Percentiles rank a stretch among this genome's conserved stretches.
Evolutionary conservation across 257 asterid species (phyloP).

Genomic region (Oldenlandia corymbosa): DNA sequence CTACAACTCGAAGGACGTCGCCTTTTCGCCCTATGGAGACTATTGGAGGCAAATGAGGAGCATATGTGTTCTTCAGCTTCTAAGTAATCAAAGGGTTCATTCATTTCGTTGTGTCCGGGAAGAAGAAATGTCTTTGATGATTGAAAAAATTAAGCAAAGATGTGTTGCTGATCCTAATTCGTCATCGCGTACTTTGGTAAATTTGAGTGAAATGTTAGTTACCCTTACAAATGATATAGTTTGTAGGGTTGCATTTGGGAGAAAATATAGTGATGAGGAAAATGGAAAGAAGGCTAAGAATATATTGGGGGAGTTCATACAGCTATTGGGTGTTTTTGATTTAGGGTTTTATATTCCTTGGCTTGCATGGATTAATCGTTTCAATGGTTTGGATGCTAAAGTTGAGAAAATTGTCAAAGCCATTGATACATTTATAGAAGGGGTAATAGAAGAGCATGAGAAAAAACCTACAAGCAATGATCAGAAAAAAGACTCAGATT

Average conservation of each 20-base stretch:
- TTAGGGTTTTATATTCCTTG: slow-evolving; percentile 37
- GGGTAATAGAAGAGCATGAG: slow-evolving; percentile 27
- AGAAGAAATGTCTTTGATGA: slow-evolving; percentile 16
- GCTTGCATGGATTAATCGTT: slow-evolving; percentile 27
- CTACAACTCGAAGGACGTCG: background rate
- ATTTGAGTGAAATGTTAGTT: slow-evolving; percentile 27
- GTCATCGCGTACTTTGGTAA: slow-evolving; percentile 11
- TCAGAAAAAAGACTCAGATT: slow-evolving; percentile 15
- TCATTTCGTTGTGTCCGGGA: background rate
- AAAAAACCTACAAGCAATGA: background rate
- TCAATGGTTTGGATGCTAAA: slow-evolving; percentile 30
- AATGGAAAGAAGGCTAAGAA: slow-evolving; percentile 27
- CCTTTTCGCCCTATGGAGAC: background rate
- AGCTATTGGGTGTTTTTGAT: slow-evolving; percentile 22
- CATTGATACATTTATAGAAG: slow-evolving; percentile 34
- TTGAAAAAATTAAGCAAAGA: slow-evolving; percentile 21
- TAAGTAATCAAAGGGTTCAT: background rate
- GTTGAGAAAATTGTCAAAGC: slow-evolving; percentile 26
- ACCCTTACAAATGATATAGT: slow-evolving; percentile 27
- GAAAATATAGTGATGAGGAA: slow-evolving; percentile 26
- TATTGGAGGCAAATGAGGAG: background rate
- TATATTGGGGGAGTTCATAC: slow-evolving; percentile 20
- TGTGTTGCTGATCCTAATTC: background rate
- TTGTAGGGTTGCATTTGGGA: slow-evolving; percentile 41
- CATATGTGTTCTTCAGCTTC: slow-evolving; percentile 4